These are phyloP conservation scores for Candida jianshihensis DNA, from an alignment of 805 yeast genomes.

Conservation along the genomic window DNA sequence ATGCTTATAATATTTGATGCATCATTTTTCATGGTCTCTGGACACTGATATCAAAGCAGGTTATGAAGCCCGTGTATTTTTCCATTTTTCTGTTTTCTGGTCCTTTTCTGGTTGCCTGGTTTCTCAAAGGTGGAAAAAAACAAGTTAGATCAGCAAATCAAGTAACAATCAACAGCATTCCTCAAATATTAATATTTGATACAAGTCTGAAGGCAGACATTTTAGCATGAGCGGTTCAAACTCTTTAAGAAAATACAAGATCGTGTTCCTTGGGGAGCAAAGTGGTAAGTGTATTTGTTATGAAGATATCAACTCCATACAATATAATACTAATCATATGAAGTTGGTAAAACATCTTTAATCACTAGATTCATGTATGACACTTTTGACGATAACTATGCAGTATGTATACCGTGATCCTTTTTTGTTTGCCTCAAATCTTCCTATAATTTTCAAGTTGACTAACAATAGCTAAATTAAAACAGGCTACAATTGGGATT, in stretches of 20 bases:
- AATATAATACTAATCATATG: neutral
- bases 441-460: neutral
- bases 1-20: too few relatives aligned
- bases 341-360: slow-evolving; percentile 91
- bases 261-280: slow-evolving; percentile 95
- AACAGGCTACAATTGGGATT: slow-evolving; percentile 87
- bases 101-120: too few relatives aligned
- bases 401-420: slow-evolving; percentile 24
- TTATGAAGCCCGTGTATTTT: too few relatives aligned
- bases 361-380: slow-evolving; percentile 98
- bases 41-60: too few relatives aligned
- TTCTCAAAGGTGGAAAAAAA: too few relatives aligned
- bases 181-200: too few relatives aligned
- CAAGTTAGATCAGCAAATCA: too few relatives aligned
- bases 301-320: neutral
- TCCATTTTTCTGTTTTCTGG: too few relatives aligned
- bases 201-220: neutral
- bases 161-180: too few relatives aligned
- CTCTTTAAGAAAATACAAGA: slow-evolving; percentile 59
- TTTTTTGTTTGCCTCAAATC: neutral
- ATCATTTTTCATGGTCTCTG: too few relatives aligned
- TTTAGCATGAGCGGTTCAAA: slow-evolving; percentile 13
- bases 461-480: slow-evolving; percentile 10
- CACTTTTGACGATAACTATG: slow-evolving; percentile 91
- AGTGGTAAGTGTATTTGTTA: slow-evolving; percentile 13